phyloP scores from a whole-genome alignment of 352 stramenopile genomes.

The Globisporangium paroecandrum region DNA sequence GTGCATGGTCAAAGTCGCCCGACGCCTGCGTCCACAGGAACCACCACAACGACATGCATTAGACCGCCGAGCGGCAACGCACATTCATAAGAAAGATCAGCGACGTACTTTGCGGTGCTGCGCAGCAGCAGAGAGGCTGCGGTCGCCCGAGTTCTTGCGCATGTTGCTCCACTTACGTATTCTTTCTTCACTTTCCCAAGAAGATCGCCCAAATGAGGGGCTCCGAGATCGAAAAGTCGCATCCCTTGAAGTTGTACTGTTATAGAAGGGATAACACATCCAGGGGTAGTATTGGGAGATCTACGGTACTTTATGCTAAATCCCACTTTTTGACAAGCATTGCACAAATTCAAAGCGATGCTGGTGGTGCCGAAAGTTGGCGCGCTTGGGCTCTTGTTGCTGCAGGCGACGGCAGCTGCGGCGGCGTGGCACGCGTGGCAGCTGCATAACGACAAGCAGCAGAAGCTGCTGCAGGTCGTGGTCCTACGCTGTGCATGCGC shows the following conservation, averaged over 20 bases:
- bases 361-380: neutral
- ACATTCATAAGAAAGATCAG: neutral
- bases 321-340: slow-evolving; percentile 10
- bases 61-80: neutral
- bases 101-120: slow-evolving; percentile 52
- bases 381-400: slow-evolving; percentile 12
- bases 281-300: neutral
- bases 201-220: slow-evolving; percentile 12
- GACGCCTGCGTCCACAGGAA: slow-evolving; percentile 22
- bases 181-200: too few relatives aligned
- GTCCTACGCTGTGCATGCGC: neutral
- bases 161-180: slow-evolving; percentile 14
- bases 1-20: slow-evolving; percentile 37
- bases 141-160: slow-evolving; percentile 34
- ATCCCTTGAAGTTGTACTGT: neutral
- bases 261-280: neutral
- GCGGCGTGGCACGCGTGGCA: slow-evolving; percentile 8
- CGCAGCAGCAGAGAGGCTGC: slow-evolving; percentile 40
- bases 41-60: neutral
- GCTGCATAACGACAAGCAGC: neutral
- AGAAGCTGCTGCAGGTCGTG: neutral
- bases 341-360: neutral
- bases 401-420: slow-evolving; percentile 4
- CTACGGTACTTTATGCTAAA: neutral
- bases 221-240: slow-evolving; percentile 5